Base-by-base conservation (phyloP, 768 basidiomycete genomes). In the Boletus vinaceobasis region DNA sequence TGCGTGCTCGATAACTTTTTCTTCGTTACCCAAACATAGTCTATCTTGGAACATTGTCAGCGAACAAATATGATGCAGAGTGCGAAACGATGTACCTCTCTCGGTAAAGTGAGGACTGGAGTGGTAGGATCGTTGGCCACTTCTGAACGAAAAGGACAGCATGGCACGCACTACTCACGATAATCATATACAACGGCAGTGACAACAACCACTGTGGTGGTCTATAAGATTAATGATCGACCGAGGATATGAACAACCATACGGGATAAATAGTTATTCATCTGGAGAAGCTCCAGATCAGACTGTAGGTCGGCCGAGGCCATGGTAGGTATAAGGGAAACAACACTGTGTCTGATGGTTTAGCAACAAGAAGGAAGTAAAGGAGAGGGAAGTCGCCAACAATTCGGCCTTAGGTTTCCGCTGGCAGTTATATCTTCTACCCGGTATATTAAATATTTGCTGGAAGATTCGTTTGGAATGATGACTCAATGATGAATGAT, bases 101-200 rank as follows among this genome's bases (percentile, higher is more conserved):
- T 14, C 4, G 52, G n/a, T 46, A 46, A n/a, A 29, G 27, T 52
- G 43, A 52, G 52, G 36, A 39, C 52, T 52, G 17, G 2, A 27
- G n/a, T 36, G 5, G 15, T 4, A 10, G n/a, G 21, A 29, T 51
- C 5, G 15, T 14, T 36, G 35, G 10, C 15, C 14, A 26, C 27
- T 3, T 29, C 27, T 4, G 27, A 29, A 7, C 3, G 27, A 29
- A 29, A 10, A 13, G 15, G n/a, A 33, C 4, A 15, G 3, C 10
- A 9, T 36, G 14, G 15, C n/a, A n/a, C n/a, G n/a, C n/a, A n/a
- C n/a, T n/a, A n/a, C 57, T 48, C 27, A 56, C 53, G 9, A 14
- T 52, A 59, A 19, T 59, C 58, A 40, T 59, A 59, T 29, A 21
- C 43, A 3, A 52, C 47, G 13, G 33, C 33, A 29, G 31, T 37